Evolutionary conservation across 495 filamentous ascomycete species (phyloP).

Genomic region (Xylaria castorea): DNA sequence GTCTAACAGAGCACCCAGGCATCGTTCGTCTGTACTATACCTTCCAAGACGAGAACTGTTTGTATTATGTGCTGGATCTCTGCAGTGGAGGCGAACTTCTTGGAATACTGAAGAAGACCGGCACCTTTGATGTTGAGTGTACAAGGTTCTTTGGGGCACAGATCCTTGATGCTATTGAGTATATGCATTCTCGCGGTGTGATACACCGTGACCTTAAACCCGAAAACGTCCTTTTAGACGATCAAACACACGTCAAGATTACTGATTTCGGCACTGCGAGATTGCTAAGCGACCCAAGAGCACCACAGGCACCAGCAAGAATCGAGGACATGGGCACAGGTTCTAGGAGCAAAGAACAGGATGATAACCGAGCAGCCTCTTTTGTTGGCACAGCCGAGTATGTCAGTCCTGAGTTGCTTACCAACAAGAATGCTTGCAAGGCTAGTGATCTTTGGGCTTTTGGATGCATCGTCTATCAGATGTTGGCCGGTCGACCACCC

Average conservation of each 20-base stretch:
- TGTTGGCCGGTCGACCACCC: constrained; percentile 89
- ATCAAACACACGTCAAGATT: constrained; percentile 97
- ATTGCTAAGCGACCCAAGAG: constrained; percentile 74
- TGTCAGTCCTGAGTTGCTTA: constrained; percentile 94
- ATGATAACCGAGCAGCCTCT: constrained; percentile 77
- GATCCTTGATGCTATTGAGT: constrained; percentile 95
- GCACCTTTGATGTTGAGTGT: constrained; percentile 95
- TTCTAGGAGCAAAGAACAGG: constrained; percentile 49
- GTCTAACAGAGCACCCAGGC: constrained; percentile 93
- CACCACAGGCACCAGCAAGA: constrained; percentile 48
- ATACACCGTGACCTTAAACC: constrained; percentile 98
- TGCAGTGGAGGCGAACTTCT: constrained; percentile 92
- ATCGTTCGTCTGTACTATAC: constrained; percentile 98
- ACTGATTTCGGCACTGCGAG: constrained; percentile 99
- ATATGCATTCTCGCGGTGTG: constrained; percentile 96
- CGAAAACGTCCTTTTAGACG: constrained; percentile 94
- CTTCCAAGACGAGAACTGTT: constrained; percentile 93
- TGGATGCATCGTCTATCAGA: constrained; percentile 98
- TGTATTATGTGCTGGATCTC: constrained; percentile 97
- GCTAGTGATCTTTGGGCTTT: constrained; percentile 99
- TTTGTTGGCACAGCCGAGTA: constrained; percentile 99
- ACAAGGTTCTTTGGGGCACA: constrained; percentile 94
- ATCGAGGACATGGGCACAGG: constrained; percentile 46
- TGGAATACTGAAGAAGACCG: constrained; percentile 90
- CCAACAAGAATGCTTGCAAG: constrained; percentile 96